Base-by-base conservation (phyloP, 306 rosid species). In the Echinosophora koreensis region DNA sequence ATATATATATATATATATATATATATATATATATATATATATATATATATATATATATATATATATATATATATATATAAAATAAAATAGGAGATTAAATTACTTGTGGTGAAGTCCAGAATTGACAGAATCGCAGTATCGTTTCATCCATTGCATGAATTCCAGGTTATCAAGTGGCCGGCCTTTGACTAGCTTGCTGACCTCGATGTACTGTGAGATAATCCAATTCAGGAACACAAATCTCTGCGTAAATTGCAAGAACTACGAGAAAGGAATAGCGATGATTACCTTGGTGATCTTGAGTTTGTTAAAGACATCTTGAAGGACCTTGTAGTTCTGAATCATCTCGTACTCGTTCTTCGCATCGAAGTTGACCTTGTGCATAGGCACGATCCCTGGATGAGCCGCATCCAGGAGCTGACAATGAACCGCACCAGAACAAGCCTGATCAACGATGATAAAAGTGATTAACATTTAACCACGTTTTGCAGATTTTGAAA, bases 81-180 rank as follows among this genome's bases (percentile, higher is more conserved):
- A n/a, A n/a, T n/a, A 15, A 72, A 54, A 22, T 35, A 44, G 6
- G 7, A 8, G 32, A 28, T 39, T 6, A 4, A 62, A 47, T 73
- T 81, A 95, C 99, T 14, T 77, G 51, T 77, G 52, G 15, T 3
- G 38, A 73, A 35, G 63, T 47, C 96, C 93, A 2, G 92, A 89
- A 71, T 83, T 86, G 68, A 88, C 85, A 0, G 99, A 90, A 81
- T 95, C 99, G 32, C 97, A 92, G 88, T 92, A 95, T 38, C 94
- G 69, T 80, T 95, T 95, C 97, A 95, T 80, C 99, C 99, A 95
- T 60, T 92, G 99, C 96, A 92, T 95, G 85, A 95, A 91, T 82
- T 95, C 99, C 82, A 95, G 66, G 81, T 95, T 95, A 77, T 95
- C 97, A 44, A 95, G 87, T 4, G 99, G 96, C 71, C 97, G 88